Evolutionary conservation across 2,329 filamentous ascomycete species (phyloP), one percentile per base, ranked within the genome.

Genomic region (Chrysoporthe puriensis): DNA sequence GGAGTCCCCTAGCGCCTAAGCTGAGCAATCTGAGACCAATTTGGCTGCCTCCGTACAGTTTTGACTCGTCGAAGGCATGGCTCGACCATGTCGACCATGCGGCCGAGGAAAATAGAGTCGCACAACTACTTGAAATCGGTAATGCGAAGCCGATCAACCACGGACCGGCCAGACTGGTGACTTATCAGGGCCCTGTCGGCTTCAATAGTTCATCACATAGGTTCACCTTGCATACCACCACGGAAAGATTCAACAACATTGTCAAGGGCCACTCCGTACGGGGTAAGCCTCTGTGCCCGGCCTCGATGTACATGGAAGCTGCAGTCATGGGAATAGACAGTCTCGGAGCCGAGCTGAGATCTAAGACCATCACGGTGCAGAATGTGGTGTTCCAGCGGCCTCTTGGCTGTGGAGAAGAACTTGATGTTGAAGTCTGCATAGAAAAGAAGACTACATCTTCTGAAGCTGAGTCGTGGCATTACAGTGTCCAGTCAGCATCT

Each of bases 21-120:
- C 36, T 40, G 6, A 40, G 36, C 9, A 4, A 40, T 40, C 36
- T 40, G 9, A 14, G 56, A 4, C 56, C 34, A 4, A 32, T 58
- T 18, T 58, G 56, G 56, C 56, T 58, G 9, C 56, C 56, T 6
- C 56, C 56, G n/a, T 58, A 58, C 4, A 40, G 36, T 9, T 40
- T 40, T 21, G 36, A 18, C 26, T 43, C 34, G 18, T 43, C 57
- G n/a, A 40, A 43, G 40, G 26, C 32, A 18, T 60, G 57, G 57
- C 18, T 60, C 13, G 57, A 60, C 1, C 36, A 60, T 16, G 34
- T 60, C 40, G 57, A 60, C 21, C 57, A 43, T 1, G 57, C 34
- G 34, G 34, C n/a, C 5, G 34, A 42, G 57, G n/a, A 42, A n/a
- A 42, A 60, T 34, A 21, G 36, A 40, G 4, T 18, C 3, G 36